These are phyloP conservation scores for Viola pubescens DNA, from an alignment of 441 rosid species.

Conservation along the genomic window DNA sequence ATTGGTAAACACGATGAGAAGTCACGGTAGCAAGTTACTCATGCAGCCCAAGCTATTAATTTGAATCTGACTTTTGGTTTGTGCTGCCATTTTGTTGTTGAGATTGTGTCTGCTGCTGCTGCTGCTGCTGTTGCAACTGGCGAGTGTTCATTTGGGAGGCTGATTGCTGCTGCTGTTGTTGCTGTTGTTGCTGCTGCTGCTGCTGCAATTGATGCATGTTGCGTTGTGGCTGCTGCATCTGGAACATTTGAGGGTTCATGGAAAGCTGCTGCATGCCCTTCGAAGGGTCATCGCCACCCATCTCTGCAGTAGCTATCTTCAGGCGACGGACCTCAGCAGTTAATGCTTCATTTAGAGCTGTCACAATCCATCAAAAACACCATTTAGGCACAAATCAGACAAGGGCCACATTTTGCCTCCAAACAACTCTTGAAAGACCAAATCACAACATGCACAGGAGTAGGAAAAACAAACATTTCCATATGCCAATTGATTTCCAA, in stretches of 20 bases:
- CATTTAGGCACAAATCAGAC: background rate
- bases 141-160: conserved; percentile 18
- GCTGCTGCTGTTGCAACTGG: conserved; percentile 30
- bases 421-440: background rate
- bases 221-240: conserved; percentile 33
- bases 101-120: conserved; percentile 27
- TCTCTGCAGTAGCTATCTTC: conserved; percentile 57
- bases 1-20: conserved; percentile 3
- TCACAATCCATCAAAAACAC: conserved; percentile 9
- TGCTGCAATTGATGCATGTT: conserved; percentile 23
- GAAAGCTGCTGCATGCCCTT: conserved; percentile 51
- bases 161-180: conserved; percentile 20
- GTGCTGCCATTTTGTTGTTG: conserved; percentile 45
- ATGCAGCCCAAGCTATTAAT: conserved; percentile 30
- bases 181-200: conserved; percentile 24
- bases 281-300: conserved; percentile 43
- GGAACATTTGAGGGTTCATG: conserved; percentile 54
- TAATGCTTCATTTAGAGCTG: conserved; percentile 90
- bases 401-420: background rate
- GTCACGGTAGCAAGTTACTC: conserved; percentile 8
- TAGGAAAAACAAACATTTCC: background rate
- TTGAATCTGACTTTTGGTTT: conserved; percentile 44
- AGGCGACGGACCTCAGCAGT: conserved; percentile 74
- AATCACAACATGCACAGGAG: background rate
- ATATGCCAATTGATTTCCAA: no score